Percentiles rank a stretch among this genome's conserved stretches.
These are phyloP conservation scores for Lathyrus oleraceus DNA, from an alignment of 306 rosid genomes.

Conservation along the genomic window DNA sequence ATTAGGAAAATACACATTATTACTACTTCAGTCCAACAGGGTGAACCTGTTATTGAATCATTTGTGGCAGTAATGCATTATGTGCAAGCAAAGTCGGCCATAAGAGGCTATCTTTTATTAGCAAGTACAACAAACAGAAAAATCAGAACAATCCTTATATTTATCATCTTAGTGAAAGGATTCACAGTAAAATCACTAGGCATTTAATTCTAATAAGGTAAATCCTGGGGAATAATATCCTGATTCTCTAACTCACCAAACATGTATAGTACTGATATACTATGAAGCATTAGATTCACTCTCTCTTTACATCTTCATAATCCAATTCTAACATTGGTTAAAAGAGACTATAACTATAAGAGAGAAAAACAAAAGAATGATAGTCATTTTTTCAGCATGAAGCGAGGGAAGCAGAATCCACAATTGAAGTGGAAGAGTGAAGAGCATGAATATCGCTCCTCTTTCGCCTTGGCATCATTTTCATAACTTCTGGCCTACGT, in stretches of 20 bases:
- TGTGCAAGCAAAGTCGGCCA: not conserved
- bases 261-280: conserved; percentile 10
- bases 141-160: not conserved
- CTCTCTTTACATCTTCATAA: not conserved
- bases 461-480: conserved; percentile 46
- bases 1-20: not conserved
- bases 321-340: conserved; percentile 15
- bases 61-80: not conserved
- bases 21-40: not conserved
- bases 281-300: not conserved
- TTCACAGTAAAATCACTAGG: not conserved
- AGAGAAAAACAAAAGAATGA: not conserved
- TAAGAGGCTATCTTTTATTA: not conserved
- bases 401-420: conserved; percentile 49
- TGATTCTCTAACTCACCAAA: not conserved
- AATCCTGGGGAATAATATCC: not conserved
- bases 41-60: not conserved
- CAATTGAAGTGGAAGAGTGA: conserved; percentile 27
- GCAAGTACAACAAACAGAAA: not conserved
- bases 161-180: not conserved
- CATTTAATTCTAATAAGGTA: too few relatives aligned
- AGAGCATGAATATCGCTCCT: conserved; percentile 14
- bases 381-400: conserved; percentile 39
- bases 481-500: not conserved
- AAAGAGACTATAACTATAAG: not conserved